Percentiles rank a stretch among this genome's conserved stretches.
Evolutionary conservation across 805 yeast genomes (phyloP).

Genomic region (Brettanomyces nanus): DNA sequence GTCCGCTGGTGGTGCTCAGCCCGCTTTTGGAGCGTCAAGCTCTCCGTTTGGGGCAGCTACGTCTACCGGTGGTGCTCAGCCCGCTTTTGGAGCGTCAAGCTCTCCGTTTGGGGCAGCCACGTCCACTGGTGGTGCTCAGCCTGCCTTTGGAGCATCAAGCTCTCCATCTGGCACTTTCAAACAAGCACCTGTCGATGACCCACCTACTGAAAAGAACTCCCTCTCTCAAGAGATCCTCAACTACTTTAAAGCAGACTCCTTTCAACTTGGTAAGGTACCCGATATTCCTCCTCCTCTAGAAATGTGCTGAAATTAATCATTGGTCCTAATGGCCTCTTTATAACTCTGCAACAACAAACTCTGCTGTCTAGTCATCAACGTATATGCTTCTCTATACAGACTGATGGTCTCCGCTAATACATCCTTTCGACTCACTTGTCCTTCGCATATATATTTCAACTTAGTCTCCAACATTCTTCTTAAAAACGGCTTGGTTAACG

Average conservation of each 20-base stretch:
- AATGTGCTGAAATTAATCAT: constrained; percentile 22
- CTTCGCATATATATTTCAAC: constrained; percentile 61
- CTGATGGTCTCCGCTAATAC: constrained; percentile 49
- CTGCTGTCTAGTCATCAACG: constrained; percentile 35
- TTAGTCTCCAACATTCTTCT: constrained; percentile 67
- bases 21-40: too few species aligned
- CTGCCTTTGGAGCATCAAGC: not conserved
- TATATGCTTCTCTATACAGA: constrained; percentile 57
- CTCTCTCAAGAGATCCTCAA: constrained; percentile 35
- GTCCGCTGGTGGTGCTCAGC: too few species aligned
- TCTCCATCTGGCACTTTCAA: constrained; percentile 18
- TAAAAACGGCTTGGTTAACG: constrained; percentile 83
- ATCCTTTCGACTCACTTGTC: constrained; percentile 40
- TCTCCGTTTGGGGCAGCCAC: constrained; percentile 2
- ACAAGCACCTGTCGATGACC: constrained; percentile 18
- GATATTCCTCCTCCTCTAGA: constrained; percentile 63
- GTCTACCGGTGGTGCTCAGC: not conserved
- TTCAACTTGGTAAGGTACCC: constrained; percentile 59
- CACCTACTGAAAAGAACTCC: constrained; percentile 25
- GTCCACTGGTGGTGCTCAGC: not conserved
- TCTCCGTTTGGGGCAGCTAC: constrained; percentile 1
- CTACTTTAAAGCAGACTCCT: constrained; percentile 39
- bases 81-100: constrained; percentile 12
- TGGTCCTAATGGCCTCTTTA: constrained; percentile 10
- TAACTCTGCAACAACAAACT: constrained; percentile 30